Percentiles rank a stretch among this genome's conserved stretches.
Conservation (phyloP, 2,329 filamentous ascomycete genomes). For the Colletotrichum theobromicola region DNA sequence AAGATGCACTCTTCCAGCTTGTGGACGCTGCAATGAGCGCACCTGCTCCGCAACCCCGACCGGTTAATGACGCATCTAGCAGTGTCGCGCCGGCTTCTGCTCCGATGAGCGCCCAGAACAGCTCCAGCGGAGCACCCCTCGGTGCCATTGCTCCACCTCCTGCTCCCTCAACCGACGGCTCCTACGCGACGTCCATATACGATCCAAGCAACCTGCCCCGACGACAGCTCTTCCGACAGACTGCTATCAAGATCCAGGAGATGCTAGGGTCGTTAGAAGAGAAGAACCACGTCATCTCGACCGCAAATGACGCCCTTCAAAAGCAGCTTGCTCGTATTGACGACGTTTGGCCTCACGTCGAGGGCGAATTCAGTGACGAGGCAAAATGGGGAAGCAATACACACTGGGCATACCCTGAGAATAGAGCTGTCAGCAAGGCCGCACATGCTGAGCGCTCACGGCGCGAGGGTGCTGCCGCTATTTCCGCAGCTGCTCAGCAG, state of each 20-base stretch:
- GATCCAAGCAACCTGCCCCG: conserved; percentile 66
- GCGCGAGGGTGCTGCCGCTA: conserved; percentile 78
- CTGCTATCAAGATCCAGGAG: conserved; percentile 79
- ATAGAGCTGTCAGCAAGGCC: conserved; percentile 66
- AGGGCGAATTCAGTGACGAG: conserved; percentile 91
- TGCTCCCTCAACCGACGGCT: conserved; percentile 47
- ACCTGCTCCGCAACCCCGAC: conserved; percentile 50
- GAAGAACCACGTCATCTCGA: conserved; percentile 95
- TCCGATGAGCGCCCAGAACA: conserved; percentile 56
- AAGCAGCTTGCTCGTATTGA: conserved; percentile 86
- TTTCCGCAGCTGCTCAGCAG: conserved; percentile 77
- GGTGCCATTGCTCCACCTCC: conserved; percentile 38
- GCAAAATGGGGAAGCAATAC: conserved; percentile 89
- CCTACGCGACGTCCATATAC: conserved; percentile 49
- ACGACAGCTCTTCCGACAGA: conserved; percentile 78
- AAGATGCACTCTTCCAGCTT: conserved; percentile 80
- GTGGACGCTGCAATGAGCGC: conserved; percentile 68
- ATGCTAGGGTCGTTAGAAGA: conserved; percentile 93
- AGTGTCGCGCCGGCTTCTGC: conserved; percentile 47
- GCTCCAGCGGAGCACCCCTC: conserved; percentile 43
- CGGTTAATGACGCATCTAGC: conserved; percentile 48
- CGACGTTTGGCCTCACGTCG: conserved; percentile 84
- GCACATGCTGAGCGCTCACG: conserved; percentile 75
- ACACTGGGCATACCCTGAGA: conserved; percentile 95
- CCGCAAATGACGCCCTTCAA: conserved; percentile 87